Conservation (phyloP, 2,329 filamentous ascomycete species). For the Aspergillus oerlinghausenensis region DNA sequence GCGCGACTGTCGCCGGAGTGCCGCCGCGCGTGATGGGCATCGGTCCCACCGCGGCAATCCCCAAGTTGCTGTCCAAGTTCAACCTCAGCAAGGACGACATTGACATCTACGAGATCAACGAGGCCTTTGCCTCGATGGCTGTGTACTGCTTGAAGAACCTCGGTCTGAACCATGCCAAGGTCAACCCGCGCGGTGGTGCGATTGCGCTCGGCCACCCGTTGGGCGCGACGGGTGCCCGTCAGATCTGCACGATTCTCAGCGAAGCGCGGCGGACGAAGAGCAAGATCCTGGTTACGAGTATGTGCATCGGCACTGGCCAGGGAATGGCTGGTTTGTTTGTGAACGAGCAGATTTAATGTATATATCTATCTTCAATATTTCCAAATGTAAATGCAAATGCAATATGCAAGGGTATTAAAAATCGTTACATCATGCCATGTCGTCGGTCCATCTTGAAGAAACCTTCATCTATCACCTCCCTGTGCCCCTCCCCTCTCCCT, state of each 20-base stretch:
- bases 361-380: neutral
- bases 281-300: conserved; percentile 86
- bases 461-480: conserved; percentile 12
- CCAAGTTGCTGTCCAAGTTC: conserved; percentile 79
- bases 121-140: conserved; percentile 96
- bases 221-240: conserved; percentile 80
- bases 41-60: conserved; percentile 54
- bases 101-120: conserved; percentile 91
- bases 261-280: conserved; percentile 80
- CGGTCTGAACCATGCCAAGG: conserved; percentile 59
- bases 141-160: conserved; percentile 81
- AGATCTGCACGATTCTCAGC: conserved; percentile 87
- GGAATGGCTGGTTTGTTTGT: conserved; percentile 64
- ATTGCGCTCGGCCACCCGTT: conserved; percentile 90
- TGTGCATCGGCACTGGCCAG: conserved; percentile 71
- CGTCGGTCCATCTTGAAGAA: neutral
- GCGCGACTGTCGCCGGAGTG: conserved; percentile 83
- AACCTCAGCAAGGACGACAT: conserved; percentile 74
- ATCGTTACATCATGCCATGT: neutral
- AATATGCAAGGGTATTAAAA: neutral
- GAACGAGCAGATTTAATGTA: conserved; percentile 52
- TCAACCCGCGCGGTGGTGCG: conserved; percentile 92
- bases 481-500: conserved; percentile 38
- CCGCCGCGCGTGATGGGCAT: conserved; percentile 97
- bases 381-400: neutral